Conservation (phyloP, 2,329 filamentous ascomycete species). For the Tolypocladium tropicale region DNA sequence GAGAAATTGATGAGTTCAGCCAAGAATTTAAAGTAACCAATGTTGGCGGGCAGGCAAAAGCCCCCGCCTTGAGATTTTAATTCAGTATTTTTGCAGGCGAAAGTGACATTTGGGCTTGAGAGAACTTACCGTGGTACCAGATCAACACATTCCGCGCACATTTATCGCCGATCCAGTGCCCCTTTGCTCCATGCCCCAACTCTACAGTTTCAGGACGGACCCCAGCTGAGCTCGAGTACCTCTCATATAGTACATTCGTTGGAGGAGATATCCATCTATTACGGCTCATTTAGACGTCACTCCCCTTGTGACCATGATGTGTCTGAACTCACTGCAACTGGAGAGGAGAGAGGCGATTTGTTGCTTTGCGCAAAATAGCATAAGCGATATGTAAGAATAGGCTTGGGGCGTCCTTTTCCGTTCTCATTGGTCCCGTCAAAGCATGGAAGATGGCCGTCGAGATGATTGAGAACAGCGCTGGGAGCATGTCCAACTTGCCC, state of each 20-base stretch:
- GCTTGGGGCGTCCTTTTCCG: constrained; percentile 7
- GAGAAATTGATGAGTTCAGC: constrained; percentile 6
- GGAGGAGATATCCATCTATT: constrained; percentile 8
- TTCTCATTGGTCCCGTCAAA: neutral
- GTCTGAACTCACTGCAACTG: constrained; percentile 8
- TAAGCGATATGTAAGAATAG: constrained; percentile 11
- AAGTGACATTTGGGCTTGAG: neutral
- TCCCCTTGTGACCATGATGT: neutral
- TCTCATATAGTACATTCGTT: constrained; percentile 9
- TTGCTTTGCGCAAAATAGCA: constrained; percentile 8
- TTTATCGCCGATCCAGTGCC: constrained; percentile 12
- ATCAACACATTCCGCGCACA: constrained; percentile 11
- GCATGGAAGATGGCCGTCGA: neutral
- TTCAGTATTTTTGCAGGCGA: neutral
- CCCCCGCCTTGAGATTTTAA: constrained; percentile 9
- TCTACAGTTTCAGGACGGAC: constrained; percentile 9
- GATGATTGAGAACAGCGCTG: constrained; percentile 7
- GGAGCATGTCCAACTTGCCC: constrained; percentile 8
- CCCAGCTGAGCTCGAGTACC: constrained; percentile 6
- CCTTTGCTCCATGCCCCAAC: constrained; percentile 7
- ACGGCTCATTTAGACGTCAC: neutral
- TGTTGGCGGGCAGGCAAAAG: constrained; percentile 11
- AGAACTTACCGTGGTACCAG: constrained; percentile 12
- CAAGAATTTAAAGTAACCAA: constrained; percentile 10
- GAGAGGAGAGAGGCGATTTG: constrained; percentile 6